A percentile compares a stretch with the other conserved stretches of the same genome.
These are phyloP conservation scores for Marasmius sp. DNA, from an alignment of 1,284 basidiomycete genomes.

Conservation along the genomic window DNA sequence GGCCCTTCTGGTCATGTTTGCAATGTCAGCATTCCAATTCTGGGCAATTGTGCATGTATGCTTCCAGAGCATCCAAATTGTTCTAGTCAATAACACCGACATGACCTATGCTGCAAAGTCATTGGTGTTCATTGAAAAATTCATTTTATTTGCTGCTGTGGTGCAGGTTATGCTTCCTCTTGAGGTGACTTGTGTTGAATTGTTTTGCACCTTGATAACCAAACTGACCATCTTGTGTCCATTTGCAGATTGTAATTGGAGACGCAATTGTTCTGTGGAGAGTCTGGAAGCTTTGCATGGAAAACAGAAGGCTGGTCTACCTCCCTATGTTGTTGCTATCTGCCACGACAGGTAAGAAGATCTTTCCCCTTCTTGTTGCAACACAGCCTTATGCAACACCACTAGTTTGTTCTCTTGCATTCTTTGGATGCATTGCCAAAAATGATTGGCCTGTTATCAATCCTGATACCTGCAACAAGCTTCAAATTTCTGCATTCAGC, in stretches of 20 bases:
- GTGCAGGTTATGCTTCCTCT: neutral
- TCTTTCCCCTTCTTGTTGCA: neutral
- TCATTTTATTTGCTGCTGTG: neutral
- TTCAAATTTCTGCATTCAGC: no score
- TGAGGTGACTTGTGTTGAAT: neutral
- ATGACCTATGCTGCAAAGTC: neutral
- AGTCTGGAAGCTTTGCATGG: no score
- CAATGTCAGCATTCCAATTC: neutral
- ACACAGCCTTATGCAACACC: no score
- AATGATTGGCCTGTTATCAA: no score
- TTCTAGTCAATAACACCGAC: neutral
- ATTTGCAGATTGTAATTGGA: neutral
- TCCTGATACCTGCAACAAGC: no score
- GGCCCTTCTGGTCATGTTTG: neutral
- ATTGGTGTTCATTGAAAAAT: neutral
- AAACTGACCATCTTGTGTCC: no score
- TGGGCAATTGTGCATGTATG: neutral
- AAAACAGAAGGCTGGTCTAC: no score
- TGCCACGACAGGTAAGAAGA: no score
- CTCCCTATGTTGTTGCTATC: no score
- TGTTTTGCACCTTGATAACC: neutral
- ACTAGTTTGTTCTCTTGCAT: no score
- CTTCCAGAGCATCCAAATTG: neutral
- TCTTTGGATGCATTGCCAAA: no score
- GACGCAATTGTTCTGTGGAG: neutral